Percentiles rank a stretch among this genome's conserved stretches.
phyloP scores from a whole-genome alignment of 257 asterid species.

The Solanum lignicaule region DNA sequence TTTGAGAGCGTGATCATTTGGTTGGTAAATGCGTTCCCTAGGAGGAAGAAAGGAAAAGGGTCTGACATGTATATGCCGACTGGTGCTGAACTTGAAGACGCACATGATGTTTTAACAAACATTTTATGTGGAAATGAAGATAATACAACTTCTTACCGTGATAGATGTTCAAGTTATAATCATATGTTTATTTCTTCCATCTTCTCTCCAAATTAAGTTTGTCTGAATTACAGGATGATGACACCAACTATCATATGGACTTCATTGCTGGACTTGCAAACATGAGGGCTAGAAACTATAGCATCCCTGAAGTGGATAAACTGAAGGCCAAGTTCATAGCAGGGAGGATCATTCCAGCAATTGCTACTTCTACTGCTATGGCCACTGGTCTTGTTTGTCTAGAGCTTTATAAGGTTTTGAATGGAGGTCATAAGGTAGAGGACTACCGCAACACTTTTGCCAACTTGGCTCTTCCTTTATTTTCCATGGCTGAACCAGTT shows the following conservation, averaged over 20 bases:
- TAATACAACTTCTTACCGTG: not conserved
- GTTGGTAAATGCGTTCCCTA: not conserved
- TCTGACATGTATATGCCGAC: not conserved
- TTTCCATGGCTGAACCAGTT: conserved; percentile 89
- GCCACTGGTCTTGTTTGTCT: conserved; percentile 93
- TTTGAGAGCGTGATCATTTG: not conserved
- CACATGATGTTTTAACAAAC: not conserved
- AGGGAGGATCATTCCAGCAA: conserved; percentile 88
- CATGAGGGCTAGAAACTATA: conserved; percentile 94
- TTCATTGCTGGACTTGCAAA: conserved; percentile 83
- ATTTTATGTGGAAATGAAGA: not conserved
- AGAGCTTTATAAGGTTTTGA: conserved; percentile 74
- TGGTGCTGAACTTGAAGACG: not conserved
- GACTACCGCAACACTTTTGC: conserved; percentile 93
- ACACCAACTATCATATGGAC: conserved; percentile 89
- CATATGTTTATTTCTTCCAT: not conserved
- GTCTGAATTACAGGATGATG: conserved; percentile 58
- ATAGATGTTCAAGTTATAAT: not conserved
- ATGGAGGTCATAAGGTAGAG: conserved; percentile 68
- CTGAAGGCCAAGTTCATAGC: conserved; percentile 88
- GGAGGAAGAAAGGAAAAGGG: not conserved
- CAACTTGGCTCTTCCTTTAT: conserved; percentile 77
- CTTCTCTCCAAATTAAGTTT: not conserved
- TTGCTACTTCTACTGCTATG: conserved; percentile 91
- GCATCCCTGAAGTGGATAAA: conserved; percentile 84